Evolutionary conservation across 768 basidiomycete species (phyloP).

Genomic region (Tylopilus felleus): DNA sequence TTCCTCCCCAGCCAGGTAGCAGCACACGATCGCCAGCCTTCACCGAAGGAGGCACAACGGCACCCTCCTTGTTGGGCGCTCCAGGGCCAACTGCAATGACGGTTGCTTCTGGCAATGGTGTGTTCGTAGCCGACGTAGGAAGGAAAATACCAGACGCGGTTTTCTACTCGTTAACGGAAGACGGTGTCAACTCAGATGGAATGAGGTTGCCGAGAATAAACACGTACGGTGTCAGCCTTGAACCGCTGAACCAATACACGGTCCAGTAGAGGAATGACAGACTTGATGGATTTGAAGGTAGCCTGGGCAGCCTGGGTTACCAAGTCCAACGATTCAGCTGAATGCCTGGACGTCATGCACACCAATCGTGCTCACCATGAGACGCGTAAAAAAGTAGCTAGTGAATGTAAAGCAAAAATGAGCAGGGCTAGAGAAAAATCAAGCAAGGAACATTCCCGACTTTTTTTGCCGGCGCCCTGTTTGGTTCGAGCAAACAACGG

Average conservation of each 20-base stretch:
- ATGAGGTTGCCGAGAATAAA: neutral
- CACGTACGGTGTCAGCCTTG: conserved; percentile 91
- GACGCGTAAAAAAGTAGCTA: too few species aligned
- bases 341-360: too few species aligned
- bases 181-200: neutral
- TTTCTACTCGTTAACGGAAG: conserved; percentile 56
- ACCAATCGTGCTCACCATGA: too few species aligned
- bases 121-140: conserved; percentile 81
- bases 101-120: conserved; percentile 93
- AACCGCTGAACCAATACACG: conserved; percentile 96
- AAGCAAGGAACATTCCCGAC: conserved; percentile 6
- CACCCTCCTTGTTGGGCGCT: conserved; percentile 84
- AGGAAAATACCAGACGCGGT: conserved; percentile 96
- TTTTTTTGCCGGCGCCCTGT: conserved; percentile 22
- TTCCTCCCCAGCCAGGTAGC: conserved; percentile 96
- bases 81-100: conserved; percentile 96
- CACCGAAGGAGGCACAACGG: conserved; percentile 68
- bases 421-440: conserved; percentile 25
- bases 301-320: conserved; percentile 71
- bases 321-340: too few species aligned
- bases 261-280: conserved; percentile 89
- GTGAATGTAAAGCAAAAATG: too few species aligned
- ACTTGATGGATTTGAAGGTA: conserved; percentile 93
- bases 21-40: conserved; percentile 90
- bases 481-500: conserved; percentile 30